A percentile compares a stretch with the other conserved stretches of the same genome.
Evolutionary conservation across 2,329 filamentous ascomycete genomes (phyloP).

Genomic region (Apiospora aurea): DNA sequence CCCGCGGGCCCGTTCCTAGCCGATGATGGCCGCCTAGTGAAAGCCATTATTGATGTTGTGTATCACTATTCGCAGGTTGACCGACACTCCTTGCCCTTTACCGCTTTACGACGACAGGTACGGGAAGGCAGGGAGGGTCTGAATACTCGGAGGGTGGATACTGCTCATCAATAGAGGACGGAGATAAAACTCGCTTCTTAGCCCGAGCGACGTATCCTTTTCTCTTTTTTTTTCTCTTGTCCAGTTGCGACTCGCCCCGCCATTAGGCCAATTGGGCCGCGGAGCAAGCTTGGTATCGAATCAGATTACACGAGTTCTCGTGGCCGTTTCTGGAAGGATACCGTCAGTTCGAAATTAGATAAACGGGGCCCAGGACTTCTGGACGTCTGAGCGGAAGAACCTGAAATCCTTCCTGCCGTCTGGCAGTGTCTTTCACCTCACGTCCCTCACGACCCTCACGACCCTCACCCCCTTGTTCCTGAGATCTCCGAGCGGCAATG

Average conservation of each 20-base stretch:
- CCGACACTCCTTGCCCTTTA: constrained; percentile 8
- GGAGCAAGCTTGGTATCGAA: constrained; percentile 2
- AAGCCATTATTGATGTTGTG: neutral
- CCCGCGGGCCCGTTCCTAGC: neutral
- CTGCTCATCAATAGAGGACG: constrained; percentile 11
- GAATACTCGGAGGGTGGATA: neutral
- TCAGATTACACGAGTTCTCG: neutral
- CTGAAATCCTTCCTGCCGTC: neutral
- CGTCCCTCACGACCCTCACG: neutral
- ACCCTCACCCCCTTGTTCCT: neutral
- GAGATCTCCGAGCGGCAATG: neutral
- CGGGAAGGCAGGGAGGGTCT: constrained; percentile 1
- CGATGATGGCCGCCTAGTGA: neutral
- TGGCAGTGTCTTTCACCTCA: neutral
- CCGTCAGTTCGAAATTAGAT: constrained; percentile 8
- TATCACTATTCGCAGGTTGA: neutral
- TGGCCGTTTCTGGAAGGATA: constrained; percentile 8
- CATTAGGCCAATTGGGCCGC: constrained; percentile 1
- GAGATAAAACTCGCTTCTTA: constrained; percentile 15
- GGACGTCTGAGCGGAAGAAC: constrained; percentile 5
- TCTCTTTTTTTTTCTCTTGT: too few relatives aligned
- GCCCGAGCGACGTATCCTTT: constrained; percentile 2
- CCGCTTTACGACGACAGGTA: constrained; percentile 16
- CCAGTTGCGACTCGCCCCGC: neutral
- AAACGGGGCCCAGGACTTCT: constrained; percentile 1